These are phyloP conservation scores for Skeletonema menzelii DNA, from an alignment of 108 stramenopile genomes.

Conservation along the genomic window DNA sequence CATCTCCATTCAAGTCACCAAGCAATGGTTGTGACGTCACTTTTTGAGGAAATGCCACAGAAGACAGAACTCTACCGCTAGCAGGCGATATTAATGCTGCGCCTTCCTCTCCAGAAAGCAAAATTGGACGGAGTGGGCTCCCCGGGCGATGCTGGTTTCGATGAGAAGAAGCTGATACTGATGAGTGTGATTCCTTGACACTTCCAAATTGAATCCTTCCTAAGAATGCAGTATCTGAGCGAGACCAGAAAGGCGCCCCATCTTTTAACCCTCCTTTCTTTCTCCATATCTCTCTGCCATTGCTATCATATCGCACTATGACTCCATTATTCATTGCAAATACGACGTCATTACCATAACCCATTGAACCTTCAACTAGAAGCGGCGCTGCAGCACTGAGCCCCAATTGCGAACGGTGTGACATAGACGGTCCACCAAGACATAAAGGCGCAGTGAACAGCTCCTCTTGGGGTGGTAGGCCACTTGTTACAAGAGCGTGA, in stretches of 20 bases:
- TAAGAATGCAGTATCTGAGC: constrained; percentile 40
- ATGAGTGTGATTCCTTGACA: constrained; percentile 39
- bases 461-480: constrained; percentile 80
- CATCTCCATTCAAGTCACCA: constrained; percentile 82
- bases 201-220: constrained; percentile 52
- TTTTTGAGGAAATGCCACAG: constrained; percentile 63
- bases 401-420: constrained; percentile 1
- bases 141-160: constrained; percentile 47
- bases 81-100: constrained; percentile 62
- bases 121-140: constrained; percentile 61
- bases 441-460: constrained; percentile 78
- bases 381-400: constrained; percentile 66
- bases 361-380: constrained; percentile 59
- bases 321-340: constrained; percentile 79
- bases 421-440: constrained; percentile 19
- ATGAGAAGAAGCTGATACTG: constrained; percentile 48
- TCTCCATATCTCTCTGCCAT: constrained; percentile 51
- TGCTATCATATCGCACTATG: constrained; percentile 60
- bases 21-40: constrained; percentile 58
- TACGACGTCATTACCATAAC: constrained; percentile 70
- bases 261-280: constrained; percentile 56
- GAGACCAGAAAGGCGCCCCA: constrained; percentile 60
- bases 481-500: constrained; percentile 69
- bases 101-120: constrained; percentile 75
- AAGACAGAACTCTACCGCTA: constrained; percentile 61